Evolutionary conservation across 202 grass and related monocot species (phyloP), one percentile per base, ranked within the genome.

Genomic region (Saccharum hybrid): DNA sequence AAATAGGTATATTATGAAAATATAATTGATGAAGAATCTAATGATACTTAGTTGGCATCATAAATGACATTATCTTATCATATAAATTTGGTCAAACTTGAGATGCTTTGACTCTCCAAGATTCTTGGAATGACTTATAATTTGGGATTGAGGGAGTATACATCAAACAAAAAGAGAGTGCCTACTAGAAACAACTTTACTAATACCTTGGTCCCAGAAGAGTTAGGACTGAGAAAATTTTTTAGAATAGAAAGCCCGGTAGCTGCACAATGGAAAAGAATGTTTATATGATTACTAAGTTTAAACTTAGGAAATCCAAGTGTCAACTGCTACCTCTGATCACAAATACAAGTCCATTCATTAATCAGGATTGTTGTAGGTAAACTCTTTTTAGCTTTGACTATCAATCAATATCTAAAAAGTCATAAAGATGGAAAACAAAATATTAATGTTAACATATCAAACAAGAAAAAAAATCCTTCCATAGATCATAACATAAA

Each of bases 171-270:
- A 87, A 67, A 70, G 14, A 21, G 82, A 80, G 15, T 67, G 33
- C 9, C 34, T 80, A 76, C n/a, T 59, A 74, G 66, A 86, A 79
- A 79, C 34, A 68, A 6, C 15, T 30, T 63, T 74, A 51, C 68
- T 78, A 80, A 31, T 86, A 96, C 91, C 89, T 96, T 98, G 81
- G 70, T 19, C 52, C 83, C 75, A 73, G 89, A 90, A 88, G 89
- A 85, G 43, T 68, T 87, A 39, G 91, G 84, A 60, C 84, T 87
- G 66, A 99, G 91, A 81, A 94, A 94, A 36, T 86, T 92, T 78
- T 85, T 87, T 28, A 99, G 81, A 87, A 99, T 92, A 36, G 89
- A 89, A 89, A 99, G 86, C 38, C 96, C 96, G 52, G 94, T 89
- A 88, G 52, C 96, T 99, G 91, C 65, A 77, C 51, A 56, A 60